Conservation (phyloP, 768 basidiomycete species). For the Pleurotus cornucopiae region DNA sequence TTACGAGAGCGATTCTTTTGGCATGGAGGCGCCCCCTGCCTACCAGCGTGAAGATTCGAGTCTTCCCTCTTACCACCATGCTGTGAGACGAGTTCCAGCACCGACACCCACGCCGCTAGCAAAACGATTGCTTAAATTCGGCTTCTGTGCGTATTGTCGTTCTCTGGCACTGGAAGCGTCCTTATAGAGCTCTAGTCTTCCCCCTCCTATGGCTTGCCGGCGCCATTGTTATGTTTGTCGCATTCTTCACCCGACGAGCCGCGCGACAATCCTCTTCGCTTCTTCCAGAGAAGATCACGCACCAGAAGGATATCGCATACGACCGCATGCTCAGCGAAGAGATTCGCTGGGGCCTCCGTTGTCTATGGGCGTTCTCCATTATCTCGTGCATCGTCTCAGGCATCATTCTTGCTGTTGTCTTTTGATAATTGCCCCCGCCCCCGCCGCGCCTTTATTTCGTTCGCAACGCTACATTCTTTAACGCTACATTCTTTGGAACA, state of each 20-base stretch:
- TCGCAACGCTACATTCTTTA: not conserved
- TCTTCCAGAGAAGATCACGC: not conserved
- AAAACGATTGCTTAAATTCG: slow-evolving; percentile 3
- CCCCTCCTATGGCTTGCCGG: slow-evolving; percentile 2
- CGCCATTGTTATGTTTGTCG: slow-evolving; percentile 4
- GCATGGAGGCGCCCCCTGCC: slow-evolving; percentile 1
- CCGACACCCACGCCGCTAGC: slow-evolving; percentile 1
- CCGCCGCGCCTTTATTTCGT: not conserved
- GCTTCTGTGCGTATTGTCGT: not conserved
- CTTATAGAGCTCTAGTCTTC: not conserved
- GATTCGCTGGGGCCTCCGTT: slow-evolving; percentile 4
- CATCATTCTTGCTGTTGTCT: not conserved
- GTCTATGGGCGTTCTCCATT: slow-evolving; percentile 1
- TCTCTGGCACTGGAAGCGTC: not conserved
- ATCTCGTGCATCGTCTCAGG: slow-evolving; percentile 6
- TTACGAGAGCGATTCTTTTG: not conserved
- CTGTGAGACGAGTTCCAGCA: not conserved
- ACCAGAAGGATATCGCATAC: not conserved
- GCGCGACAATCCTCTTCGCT: not conserved
- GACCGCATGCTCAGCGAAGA: slow-evolving; percentile 2
- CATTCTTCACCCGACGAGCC: not conserved
- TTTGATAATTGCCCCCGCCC: not conserved
- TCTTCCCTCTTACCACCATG: slow-evolving; percentile 6
- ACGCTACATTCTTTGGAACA: not conserved
- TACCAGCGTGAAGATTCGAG: slow-evolving; percentile 6